These are phyloP conservation scores for Sphaerostilbella broomeana DNA, from an alignment of 2,329 filamentous ascomycete genomes.

Conservation along the genomic window DNA sequence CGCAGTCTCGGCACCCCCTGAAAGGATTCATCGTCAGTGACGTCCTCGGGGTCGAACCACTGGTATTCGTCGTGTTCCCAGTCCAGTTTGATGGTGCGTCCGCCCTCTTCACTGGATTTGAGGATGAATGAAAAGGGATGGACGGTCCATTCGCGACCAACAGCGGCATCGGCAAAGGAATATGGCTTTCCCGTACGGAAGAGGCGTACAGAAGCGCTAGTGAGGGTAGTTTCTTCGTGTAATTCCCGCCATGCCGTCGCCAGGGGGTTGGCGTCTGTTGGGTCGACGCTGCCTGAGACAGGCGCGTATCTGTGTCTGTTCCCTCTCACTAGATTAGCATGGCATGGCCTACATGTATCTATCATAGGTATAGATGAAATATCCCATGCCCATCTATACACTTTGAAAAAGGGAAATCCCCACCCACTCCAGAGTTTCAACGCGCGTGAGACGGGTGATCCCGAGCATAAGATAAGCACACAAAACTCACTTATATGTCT, in stretches of 20 bases:
- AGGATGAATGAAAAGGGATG: constrained; percentile 56
- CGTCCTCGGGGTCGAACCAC: constrained; percentile 48
- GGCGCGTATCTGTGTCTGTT: constrained; percentile 52
- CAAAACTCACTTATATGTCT: constrained; percentile 49
- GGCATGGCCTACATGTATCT: too few species aligned
- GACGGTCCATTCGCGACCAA: constrained; percentile 55
- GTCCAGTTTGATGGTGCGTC: constrained; percentile 44
- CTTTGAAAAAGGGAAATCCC: too few species aligned
- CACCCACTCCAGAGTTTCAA: too few species aligned
- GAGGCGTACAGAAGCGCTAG: constrained; percentile 38
- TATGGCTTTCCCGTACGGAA: constrained; percentile 54
- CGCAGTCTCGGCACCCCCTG: constrained; percentile 51
- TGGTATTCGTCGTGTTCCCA: constrained; percentile 56
- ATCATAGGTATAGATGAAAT: too few species aligned
- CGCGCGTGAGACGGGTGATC: too few species aligned
- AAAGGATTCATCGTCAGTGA: constrained; percentile 40
- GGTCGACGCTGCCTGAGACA: constrained; percentile 55
- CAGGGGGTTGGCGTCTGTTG: constrained; percentile 44
- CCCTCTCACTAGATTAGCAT: too few species aligned
- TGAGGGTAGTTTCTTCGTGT: constrained; percentile 54
- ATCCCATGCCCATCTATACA: too few species aligned
- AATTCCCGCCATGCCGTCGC: constrained; percentile 57
- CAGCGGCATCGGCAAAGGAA: constrained; percentile 44
- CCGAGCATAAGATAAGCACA: too few species aligned
- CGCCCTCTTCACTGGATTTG: constrained; percentile 20